phyloP scores from a whole-genome alignment of 352 stramenopile genomes.

The Globisporangium irregulare region DNA sequence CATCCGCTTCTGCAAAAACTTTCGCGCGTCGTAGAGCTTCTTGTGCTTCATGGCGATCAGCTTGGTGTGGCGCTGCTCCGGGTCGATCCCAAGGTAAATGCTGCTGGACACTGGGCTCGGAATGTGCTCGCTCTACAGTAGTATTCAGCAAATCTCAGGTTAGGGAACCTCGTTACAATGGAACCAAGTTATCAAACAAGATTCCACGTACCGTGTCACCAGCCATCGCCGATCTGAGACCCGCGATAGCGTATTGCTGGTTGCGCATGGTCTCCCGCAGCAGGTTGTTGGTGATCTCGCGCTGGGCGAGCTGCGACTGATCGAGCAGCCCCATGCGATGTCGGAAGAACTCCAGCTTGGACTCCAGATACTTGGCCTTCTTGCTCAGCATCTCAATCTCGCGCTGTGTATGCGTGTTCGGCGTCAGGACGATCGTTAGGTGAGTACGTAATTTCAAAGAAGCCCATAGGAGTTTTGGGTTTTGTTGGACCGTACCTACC shows the following conservation, averaged over 20 bases:
- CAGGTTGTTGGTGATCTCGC: neutral
- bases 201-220: neutral
- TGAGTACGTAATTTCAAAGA: neutral
- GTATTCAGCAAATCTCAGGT: neutral
- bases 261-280: slow-evolving; percentile 1
- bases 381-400: neutral
- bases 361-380: neutral
- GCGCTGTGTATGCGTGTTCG: neutral
- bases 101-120: neutral
- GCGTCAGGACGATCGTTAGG: neutral
- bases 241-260: neutral
- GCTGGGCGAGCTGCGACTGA: neutral
- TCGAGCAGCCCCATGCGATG: neutral
- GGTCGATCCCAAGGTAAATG: neutral
- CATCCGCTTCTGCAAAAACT: neutral
- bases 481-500: neutral
- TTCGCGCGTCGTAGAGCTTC: slow-evolving; percentile 4
- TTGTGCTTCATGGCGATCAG: neutral
- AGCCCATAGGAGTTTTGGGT: no score
- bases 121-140: neutral
- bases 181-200: neutral
- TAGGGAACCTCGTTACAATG: neutral
- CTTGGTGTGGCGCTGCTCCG: neutral
- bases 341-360: neutral
- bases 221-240: neutral